These are phyloP conservation scores for Talaromyces sp. DNA, from an alignment of 2,329 filamentous ascomycete genomes.

Conservation along the genomic window DNA sequence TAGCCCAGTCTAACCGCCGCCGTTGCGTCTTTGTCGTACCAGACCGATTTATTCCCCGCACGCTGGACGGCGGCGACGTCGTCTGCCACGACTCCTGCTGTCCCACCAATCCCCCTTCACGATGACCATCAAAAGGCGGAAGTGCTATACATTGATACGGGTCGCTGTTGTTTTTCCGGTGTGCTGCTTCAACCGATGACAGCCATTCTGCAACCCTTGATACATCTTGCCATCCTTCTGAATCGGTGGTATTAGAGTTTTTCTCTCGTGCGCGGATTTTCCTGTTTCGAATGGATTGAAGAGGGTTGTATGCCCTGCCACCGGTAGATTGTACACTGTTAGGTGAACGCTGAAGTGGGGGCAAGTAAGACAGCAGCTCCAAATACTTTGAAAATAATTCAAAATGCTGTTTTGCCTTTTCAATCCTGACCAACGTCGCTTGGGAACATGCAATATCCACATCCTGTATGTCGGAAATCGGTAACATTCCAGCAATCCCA, in stretches of 20 bases:
- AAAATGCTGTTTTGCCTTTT: constrained; percentile 79
- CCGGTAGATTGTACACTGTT: constrained; percentile 21
- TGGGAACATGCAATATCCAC: constrained; percentile 59
- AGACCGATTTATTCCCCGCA: constrained; percentile 42
- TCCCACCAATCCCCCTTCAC: constrained; percentile 20
- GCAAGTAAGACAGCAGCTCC: constrained; percentile 72
- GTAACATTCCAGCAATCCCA: constrained; percentile 23
- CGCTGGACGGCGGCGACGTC: constrained; percentile 39
- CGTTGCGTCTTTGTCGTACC: constrained; percentile 60
- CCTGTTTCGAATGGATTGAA: constrained; percentile 89
- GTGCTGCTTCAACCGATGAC: constrained; percentile 59
- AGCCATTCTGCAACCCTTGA: constrained; percentile 73
- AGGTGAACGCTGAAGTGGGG: constrained; percentile 56
- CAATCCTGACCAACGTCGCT: constrained; percentile 75
- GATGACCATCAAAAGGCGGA: constrained; percentile 38
- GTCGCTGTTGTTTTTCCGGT: constrained; percentile 43
- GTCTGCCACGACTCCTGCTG: constrained; percentile 27
- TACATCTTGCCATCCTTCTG: constrained; percentile 73
- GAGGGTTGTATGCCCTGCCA: constrained; percentile 78
- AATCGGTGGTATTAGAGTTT: constrained; percentile 68
- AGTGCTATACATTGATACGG: constrained; percentile 45
- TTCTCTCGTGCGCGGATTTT: constrained; percentile 78
- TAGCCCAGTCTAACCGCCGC: constrained; percentile 78
- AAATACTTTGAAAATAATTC: constrained; percentile 84
- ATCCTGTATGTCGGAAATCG: constrained; percentile 29